Conservation (phyloP, 2,329 filamentous ascomycete genomes). For the Pseudogymnoascus verrucosus region DNA sequence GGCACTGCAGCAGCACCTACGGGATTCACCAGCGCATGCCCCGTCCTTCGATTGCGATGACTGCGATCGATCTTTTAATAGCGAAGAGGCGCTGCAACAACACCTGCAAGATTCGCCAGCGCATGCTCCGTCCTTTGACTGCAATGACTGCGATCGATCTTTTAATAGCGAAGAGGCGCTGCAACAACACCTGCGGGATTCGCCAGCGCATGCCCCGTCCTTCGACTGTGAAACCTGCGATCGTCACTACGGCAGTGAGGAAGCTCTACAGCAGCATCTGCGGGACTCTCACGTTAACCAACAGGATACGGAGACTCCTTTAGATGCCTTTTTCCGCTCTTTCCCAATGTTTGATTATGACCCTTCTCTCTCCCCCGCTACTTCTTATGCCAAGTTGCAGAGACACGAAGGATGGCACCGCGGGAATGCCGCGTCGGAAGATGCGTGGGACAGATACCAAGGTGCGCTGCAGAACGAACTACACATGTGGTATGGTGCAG, state of each 20-base stretch:
- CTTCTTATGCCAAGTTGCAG: slow-evolving; percentile 23
- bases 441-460: slow-evolving; percentile 21
- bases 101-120: no score
- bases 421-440: slow-evolving; percentile 13
- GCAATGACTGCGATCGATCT: no score
- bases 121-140: no score
- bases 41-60: no score
- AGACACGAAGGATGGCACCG: slow-evolving; percentile 18
- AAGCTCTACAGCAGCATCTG: slow-evolving; percentile 20
- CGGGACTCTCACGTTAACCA: slow-evolving; percentile 17
- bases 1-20: no score
- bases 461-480: slow-evolving; percentile 19
- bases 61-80: no score
- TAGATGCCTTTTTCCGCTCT: slow-evolving; percentile 21
- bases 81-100: no score
- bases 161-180: no score
- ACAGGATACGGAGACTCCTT: slow-evolving; percentile 18
- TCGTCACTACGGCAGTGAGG: slow-evolving; percentile 19
- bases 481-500: slow-evolving; percentile 19
- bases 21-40: no score
- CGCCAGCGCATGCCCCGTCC: slow-evolving; percentile 14
- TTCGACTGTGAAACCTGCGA: slow-evolving; percentile 17
- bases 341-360: slow-evolving; percentile 23
- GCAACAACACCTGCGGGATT: slow-evolving; percentile 15
- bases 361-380: slow-evolving; percentile 23